These are phyloP conservation scores for Clavispora carvajalis DNA, from an alignment of 805 yeast genomes.

Conservation along the genomic window DNA sequence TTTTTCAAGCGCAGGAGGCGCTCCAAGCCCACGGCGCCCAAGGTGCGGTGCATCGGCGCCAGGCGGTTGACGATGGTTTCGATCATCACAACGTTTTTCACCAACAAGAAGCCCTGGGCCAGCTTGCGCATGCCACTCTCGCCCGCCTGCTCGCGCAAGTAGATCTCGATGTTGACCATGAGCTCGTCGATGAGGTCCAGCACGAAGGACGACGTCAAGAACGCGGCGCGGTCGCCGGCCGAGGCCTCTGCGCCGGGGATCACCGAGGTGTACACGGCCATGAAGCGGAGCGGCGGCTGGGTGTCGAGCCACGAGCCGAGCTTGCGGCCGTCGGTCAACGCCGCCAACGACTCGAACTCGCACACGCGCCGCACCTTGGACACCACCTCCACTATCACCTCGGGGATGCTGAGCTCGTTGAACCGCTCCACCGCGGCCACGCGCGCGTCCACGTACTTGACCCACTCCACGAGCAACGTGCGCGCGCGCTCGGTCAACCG, in stretches of 20 bases:
- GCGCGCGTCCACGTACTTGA: slow-evolving; percentile 50
- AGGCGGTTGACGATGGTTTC: slow-evolving; percentile 67
- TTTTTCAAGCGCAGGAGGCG: slow-evolving; percentile 67
- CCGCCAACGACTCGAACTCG: slow-evolving; percentile 51
- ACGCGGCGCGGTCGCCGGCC: slow-evolving; percentile 14
- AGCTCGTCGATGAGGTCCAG: slow-evolving; percentile 78
- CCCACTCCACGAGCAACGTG: slow-evolving; percentile 49
- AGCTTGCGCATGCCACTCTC: slow-evolving; percentile 30
- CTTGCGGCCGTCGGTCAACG: slow-evolving; percentile 45
- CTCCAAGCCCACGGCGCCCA: slow-evolving; percentile 56
- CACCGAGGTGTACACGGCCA: slow-evolving; percentile 44
- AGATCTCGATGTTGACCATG: slow-evolving; percentile 57
- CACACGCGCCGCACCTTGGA: slow-evolving; percentile 61
- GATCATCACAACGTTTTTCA: slow-evolving; percentile 67
- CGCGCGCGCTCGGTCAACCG: slow-evolving; percentile 19
- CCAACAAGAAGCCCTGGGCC: slow-evolving; percentile 62
- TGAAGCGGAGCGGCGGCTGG: slow-evolving; percentile 46
- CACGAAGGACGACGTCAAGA: slow-evolving; percentile 58
- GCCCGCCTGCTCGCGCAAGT: slow-evolving; percentile 37
- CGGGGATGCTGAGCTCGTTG: slow-evolving; percentile 66
- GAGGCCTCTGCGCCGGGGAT: slow-evolving; percentile 31
- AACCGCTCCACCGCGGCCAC: slow-evolving; percentile 49
- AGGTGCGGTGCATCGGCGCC: slow-evolving; percentile 42
- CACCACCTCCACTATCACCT: slow-evolving; percentile 66
- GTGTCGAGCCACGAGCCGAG: slow-evolving; percentile 69